A percentile compares a stretch with the other conserved stretches of the same genome.
phyloP scores from a whole-genome alignment of 192 early-diverging fungal species.

The Coemansia sp. region DNA sequence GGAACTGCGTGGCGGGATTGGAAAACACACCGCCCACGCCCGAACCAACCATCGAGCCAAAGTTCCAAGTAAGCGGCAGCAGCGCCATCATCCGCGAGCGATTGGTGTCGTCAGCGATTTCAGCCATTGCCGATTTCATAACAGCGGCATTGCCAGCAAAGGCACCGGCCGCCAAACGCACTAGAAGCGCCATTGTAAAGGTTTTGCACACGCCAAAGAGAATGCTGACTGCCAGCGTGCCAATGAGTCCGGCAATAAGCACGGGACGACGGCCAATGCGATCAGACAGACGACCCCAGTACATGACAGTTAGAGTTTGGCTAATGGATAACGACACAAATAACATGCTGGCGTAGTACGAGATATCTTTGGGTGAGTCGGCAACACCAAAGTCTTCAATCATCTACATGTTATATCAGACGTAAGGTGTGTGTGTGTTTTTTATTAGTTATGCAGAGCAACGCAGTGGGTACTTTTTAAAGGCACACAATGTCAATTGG shows the following conservation, averaged over 20 bases:
- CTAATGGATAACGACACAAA: conserved; percentile 53
- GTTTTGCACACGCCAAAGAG: conserved; percentile 72
- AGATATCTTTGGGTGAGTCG: conserved; percentile 72
- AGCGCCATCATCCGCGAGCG: conserved; percentile 73
- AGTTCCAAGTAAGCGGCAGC: conserved; percentile 70
- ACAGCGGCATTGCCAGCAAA: conserved; percentile 80
- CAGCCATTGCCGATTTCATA: conserved; percentile 77
- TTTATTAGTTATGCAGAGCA: too few species aligned
- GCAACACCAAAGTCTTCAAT: conserved; percentile 51
- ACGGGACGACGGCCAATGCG: conserved; percentile 78
- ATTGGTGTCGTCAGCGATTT: conserved; percentile 85
- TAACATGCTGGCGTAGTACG: conserved; percentile 66
- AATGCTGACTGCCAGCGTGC: conserved; percentile 66
- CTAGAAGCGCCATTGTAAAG: conserved; percentile 59
- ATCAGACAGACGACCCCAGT: conserved; percentile 79
- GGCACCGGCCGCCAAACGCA: conserved; percentile 65
- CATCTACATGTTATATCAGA: conserved; percentile 24
- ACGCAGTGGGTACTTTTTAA: too few species aligned
- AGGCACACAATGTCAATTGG: neutral
- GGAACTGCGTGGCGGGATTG: conserved; percentile 71
- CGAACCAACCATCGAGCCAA: conserved; percentile 67
- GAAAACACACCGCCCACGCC: conserved; percentile 77
- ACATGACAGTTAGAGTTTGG: conserved; percentile 57
- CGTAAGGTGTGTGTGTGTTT: too few species aligned
- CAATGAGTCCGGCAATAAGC: conserved; percentile 72